Evolutionary conservation across 2,329 filamentous ascomycete genomes (phyloP).

Genomic region (Dothideomycetidae sp.): DNA sequence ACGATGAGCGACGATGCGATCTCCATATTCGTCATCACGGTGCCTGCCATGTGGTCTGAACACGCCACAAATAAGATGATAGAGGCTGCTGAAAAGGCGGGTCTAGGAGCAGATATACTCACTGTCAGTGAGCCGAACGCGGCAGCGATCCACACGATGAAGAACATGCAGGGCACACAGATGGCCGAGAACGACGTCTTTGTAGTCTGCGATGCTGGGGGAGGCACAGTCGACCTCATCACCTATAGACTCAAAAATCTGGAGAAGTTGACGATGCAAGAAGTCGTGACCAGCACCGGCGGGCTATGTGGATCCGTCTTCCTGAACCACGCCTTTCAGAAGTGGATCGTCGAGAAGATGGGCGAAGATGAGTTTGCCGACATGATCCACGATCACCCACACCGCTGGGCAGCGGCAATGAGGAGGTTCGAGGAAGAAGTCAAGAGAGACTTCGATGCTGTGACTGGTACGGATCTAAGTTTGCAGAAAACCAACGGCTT

Average conservation of each 20-base stretch:
- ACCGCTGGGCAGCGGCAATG: slow-evolving; percentile 60
- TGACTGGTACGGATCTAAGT: slow-evolving; percentile 38
- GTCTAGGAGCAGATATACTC: slow-evolving; percentile 61
- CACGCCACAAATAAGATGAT: slow-evolving; percentile 72
- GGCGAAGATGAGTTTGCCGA: slow-evolving; percentile 33
- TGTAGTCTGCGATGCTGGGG: slow-evolving; percentile 43
- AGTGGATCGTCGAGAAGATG: slow-evolving; percentile 57
- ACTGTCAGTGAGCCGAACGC: slow-evolving; percentile 73
- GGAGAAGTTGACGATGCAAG: slow-evolving; percentile 57
- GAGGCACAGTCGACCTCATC: slow-evolving; percentile 58
- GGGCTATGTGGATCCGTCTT: slow-evolving; percentile 67
- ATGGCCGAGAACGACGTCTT: slow-evolving; percentile 51
- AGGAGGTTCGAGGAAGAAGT: slow-evolving; percentile 82
- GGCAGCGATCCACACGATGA: slow-evolving; percentile 64
- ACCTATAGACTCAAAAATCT: slow-evolving; percentile 68
- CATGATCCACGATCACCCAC: slow-evolving; percentile 53
- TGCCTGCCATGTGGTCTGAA: slow-evolving; percentile 74
- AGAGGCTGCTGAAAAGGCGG: slow-evolving; percentile 61
- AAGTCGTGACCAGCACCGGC: slow-evolving; percentile 66
- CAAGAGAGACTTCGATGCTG: slow-evolving; percentile 61
- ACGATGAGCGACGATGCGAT: slow-evolving; percentile 38
- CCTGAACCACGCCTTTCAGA: slow-evolving; percentile 65
- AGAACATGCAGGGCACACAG: slow-evolving; percentile 63
- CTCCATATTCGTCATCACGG: slow-evolving; percentile 67
- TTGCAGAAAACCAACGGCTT: slow-evolving; percentile 52